Evolutionary conservation across 2,329 filamentous ascomycete species (phyloP).

Genomic region (Berkeleyomyces basicola): DNA sequence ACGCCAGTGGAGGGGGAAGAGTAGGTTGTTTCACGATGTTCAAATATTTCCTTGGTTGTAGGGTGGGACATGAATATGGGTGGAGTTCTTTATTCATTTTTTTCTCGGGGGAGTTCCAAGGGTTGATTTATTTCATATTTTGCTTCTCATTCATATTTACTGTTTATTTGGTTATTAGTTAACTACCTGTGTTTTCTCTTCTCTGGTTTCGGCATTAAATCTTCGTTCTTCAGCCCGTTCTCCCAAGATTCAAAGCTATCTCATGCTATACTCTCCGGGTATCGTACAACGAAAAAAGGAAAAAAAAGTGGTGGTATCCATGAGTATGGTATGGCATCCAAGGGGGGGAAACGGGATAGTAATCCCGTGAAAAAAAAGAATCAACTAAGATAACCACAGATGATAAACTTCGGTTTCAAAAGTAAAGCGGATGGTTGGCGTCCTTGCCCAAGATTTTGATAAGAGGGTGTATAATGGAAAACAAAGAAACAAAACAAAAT

Average conservation of each 20-base stretch:
- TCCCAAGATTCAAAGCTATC: background rate
- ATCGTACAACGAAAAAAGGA: constrained; percentile 10
- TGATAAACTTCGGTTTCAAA: background rate
- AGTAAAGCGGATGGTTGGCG: background rate
- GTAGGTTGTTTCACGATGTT: background rate
- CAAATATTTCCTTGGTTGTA: too few species aligned
- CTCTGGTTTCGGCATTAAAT: background rate
- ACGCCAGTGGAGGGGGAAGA: background rate
- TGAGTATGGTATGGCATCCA: background rate
- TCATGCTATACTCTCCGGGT: constrained; percentile 7
- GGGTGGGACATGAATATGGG: too few species aligned
- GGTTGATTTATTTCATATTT: too few species aligned
- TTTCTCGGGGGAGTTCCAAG: too few species aligned
- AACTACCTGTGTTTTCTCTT: background rate
- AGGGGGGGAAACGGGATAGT: background rate
- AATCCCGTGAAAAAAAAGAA: background rate
- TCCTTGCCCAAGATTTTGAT: background rate
- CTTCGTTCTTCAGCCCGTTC: background rate
- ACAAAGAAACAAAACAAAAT: background rate
- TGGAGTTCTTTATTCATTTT: too few species aligned
- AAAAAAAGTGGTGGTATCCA: constrained; percentile 3
- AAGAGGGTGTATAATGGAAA: background rate
- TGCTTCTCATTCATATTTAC: too few species aligned
- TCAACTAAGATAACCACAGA: background rate
- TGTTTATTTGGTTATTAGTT: too few species aligned